Percentiles rank a stretch among this genome's conserved stretches.
phyloP scores from a whole-genome alignment of 495 filamentous ascomycete genomes.

The Aspergillus heteromorphus region DNA sequence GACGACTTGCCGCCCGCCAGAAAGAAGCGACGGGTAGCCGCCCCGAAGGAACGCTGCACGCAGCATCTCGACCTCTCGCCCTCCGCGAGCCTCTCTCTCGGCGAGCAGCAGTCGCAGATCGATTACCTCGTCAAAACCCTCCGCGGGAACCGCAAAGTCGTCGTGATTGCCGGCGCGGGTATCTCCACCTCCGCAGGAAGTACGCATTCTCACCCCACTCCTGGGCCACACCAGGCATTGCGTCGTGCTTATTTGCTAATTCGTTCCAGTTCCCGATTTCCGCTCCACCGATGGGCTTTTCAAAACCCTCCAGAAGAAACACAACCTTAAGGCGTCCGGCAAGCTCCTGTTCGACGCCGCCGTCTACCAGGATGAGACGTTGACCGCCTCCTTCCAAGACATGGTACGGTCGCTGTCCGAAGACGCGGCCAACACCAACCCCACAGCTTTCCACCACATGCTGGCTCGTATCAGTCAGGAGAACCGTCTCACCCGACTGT shows the following conservation, averaged over 20 bases:
- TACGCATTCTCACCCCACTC: constrained; percentile 57
- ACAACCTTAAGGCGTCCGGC: constrained; percentile 87
- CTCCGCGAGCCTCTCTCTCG: constrained; percentile 34
- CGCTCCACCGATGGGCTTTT: constrained; percentile 87
- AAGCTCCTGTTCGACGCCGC: constrained; percentile 97
- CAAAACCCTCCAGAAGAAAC: constrained; percentile 70
- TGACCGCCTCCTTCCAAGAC: constrained; percentile 85
- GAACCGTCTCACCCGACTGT: constrained; percentile 83
- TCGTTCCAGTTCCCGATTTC: constrained; percentile 83
- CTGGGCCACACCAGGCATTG: background rate
- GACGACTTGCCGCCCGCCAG: constrained; percentile 64
- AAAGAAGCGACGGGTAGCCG: constrained; percentile 61
- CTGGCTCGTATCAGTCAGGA: constrained; percentile 86
- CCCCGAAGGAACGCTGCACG: constrained; percentile 68
- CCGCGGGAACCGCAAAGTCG: constrained; percentile 87
- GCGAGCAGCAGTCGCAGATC: constrained; percentile 53
- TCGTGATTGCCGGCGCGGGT: constrained; percentile 92
- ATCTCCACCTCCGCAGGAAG: constrained; percentile 95
- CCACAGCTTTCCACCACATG: constrained; percentile 90
- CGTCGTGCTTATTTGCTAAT: background rate
- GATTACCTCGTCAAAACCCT: constrained; percentile 68
- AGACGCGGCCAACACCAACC: constrained; percentile 65
- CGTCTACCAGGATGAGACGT: constrained; percentile 84
- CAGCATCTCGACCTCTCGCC: constrained; percentile 66
- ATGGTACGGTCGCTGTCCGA: constrained; percentile 88